Base-by-base conservation (phyloP, 345 rosid species). In the Conringia planisiliqua region DNA sequence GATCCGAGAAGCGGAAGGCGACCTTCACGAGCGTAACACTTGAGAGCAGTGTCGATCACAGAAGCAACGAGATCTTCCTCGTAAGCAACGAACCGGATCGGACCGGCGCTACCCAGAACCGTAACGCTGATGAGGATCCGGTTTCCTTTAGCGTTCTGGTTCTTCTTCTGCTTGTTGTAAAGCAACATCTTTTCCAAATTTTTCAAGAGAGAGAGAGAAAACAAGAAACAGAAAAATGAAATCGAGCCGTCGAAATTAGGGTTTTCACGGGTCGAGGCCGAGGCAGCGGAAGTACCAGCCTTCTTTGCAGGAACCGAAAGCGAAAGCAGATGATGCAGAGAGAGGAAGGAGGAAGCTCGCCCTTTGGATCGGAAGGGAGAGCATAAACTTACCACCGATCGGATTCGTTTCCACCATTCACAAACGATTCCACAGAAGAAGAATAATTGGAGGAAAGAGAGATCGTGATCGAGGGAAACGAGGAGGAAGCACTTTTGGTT, bases 231-330 rank as follows among this genome's bases (percentile, higher is more conserved):
- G 56, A 56, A 16, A 13, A 18, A 2, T 50, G 0, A n/a, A 3
- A 7, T 38, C 6, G 47, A 51, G 43, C n/a, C n/a, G n/a, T n/a
- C n/a, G n/a, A n/a, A n/a, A 27, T 36, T 47, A 67, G 72, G 66
- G 35, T 22, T 72, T n/a, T 85, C 82, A 92, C 66, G 99, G 99
- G 93, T 96, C 97, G 80, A 89, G 78, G 79, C 98, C 96, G 70
- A 86, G 77, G 96, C 99, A 92, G 89, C 97, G 98, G 55, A 82
- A 90, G 94, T 92, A 96, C 99, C 99, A 96, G 90, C 91, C 97
- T 80, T 89, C 90, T 80, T 90, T 96, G 95, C 99, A 92, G 55
- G 99, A 92, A n/a, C 92, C 99, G 81, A 92, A 95, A 20, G 96
- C 82, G 75, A 88, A 95, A 81, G 85, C 85, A 77, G 84, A 81